These are phyloP conservation scores for Lithospermum erythrorhizon DNA, from an alignment of 257 asterid species.

Conservation along the genomic window DNA sequence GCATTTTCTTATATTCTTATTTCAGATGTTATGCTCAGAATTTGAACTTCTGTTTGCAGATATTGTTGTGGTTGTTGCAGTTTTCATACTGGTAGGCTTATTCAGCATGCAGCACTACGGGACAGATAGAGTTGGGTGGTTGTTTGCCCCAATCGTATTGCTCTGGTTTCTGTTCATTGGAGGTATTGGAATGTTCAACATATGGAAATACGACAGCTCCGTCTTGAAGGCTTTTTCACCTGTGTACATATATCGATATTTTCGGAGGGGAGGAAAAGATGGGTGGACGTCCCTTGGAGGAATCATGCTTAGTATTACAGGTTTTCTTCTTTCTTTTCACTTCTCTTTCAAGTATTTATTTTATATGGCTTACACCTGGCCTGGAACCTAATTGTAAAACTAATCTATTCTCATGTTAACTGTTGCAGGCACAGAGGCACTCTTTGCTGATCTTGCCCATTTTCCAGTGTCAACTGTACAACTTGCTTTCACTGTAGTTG, in stretches of 20 bases:
- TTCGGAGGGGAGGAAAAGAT: conserved; percentile 42
- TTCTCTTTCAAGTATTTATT: no score
- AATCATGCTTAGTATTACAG: conserved; percentile 96
- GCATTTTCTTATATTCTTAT: no score
- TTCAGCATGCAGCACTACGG: conserved; percentile 97
- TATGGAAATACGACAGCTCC: conserved; percentile 62
- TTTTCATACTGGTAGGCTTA: conserved; percentile 67
- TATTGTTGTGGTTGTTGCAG: conserved; percentile 79
- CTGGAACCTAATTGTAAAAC: no score
- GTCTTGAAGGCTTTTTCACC: conserved; percentile 87
- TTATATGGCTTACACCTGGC: no score
- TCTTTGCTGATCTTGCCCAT: conserved; percentile 92
- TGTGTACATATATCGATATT: conserved; percentile 59
- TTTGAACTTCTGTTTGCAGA: conserved; percentile 28
- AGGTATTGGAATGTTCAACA: conserved; percentile 81
- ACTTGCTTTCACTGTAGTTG: conserved; percentile 85
- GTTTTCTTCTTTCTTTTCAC: conserved; percentile 15
- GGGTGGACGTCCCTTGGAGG: conserved; percentile 96
- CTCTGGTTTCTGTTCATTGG: conserved; percentile 93
- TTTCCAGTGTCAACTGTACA: conserved; percentile 87
- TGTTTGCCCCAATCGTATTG: conserved; percentile 88
- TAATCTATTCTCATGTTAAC: not conserved
- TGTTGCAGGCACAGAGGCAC: conserved; percentile 92
- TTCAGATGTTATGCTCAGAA: conserved; percentile 3
- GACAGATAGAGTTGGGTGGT: conserved; percentile 95